Evolutionary conservation across 2,329 filamentous ascomycete genomes (phyloP).

Genomic region (Phaeosphaeriaceae sp.): DNA sequence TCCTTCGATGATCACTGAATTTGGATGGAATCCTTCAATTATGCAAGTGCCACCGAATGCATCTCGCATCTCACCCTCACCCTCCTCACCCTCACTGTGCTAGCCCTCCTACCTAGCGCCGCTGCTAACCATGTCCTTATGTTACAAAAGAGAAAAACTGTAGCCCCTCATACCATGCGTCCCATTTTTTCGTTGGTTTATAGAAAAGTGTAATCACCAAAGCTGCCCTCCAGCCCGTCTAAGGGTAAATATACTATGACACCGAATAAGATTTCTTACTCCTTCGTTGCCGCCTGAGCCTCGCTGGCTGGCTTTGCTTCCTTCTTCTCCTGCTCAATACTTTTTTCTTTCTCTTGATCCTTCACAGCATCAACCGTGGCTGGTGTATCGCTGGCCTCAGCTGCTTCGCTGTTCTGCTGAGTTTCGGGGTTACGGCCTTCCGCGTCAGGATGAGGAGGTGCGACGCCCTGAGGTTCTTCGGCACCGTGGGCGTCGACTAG

Average conservation of each 20-base stretch:
- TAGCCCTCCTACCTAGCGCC: conserved; percentile 13
- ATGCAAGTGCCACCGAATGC: conserved; percentile 12
- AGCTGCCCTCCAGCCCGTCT: neutral
- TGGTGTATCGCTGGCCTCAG: conserved; percentile 49
- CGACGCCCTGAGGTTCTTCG: conserved; percentile 46
- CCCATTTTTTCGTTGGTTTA: conserved; percentile 1
- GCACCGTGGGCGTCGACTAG: conserved; percentile 46
- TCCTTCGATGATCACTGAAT: too few species aligned
- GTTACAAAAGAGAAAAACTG: conserved; percentile 17
- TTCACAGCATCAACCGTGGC: conserved; percentile 49
- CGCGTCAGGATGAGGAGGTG: conserved; percentile 62
- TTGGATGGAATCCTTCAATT: conserved; percentile 3
- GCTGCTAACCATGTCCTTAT: conserved; percentile 21
- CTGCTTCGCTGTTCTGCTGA: conserved; percentile 42
- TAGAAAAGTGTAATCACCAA: neutral
- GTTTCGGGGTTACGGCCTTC: conserved; percentile 66
- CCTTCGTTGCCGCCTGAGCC: conserved; percentile 44
- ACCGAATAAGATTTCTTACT: conserved; percentile 12
- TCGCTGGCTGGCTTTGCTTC: conserved; percentile 50
- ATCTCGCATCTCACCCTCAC: too few species aligned
- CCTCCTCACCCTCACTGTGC: conserved; percentile 3
- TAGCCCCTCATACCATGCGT: conserved; percentile 3
- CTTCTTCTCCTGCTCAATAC: conserved; percentile 44
- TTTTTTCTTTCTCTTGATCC: conserved; percentile 55
- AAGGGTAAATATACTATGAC: neutral